Percentiles rank a stretch among this genome's conserved stretches.
Evolutionary conservation across 495 filamentous ascomycete genomes (phyloP).

Genomic region (Penicillium silybi): DNA sequence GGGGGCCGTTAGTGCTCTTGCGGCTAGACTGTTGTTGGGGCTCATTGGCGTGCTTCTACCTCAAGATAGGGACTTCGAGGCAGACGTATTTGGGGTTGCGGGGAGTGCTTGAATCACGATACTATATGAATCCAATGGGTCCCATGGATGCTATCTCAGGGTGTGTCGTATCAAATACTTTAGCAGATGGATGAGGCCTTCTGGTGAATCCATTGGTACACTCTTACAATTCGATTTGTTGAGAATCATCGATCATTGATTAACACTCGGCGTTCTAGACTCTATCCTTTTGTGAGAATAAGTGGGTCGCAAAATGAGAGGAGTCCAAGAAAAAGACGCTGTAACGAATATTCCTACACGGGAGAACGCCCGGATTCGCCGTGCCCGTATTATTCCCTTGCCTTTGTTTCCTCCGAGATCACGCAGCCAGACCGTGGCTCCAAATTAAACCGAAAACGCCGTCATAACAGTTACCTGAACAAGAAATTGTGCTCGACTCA

Average conservation of each 20-base stretch:
- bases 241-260: too few species aligned
- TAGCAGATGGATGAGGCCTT: neutral
- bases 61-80: too few species aligned
- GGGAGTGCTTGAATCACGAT: too few species aligned
- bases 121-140: too few species aligned
- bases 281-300: neutral
- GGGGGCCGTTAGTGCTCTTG: too few species aligned
- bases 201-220: too few species aligned
- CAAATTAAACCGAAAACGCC: neutral
- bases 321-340: neutral
- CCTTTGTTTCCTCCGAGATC: neutral
- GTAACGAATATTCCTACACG: conserved; percentile 1
- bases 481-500: neutral
- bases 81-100: too few species aligned
- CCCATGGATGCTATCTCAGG: too few species aligned
- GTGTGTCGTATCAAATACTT: too few species aligned
- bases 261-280: neutral
- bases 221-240: too few species aligned
- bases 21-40: too few species aligned
- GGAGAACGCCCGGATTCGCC: neutral
- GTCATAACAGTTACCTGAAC: neutral
- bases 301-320: neutral
- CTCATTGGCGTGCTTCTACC: too few species aligned
- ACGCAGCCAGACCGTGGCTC: neutral
- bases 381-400: neutral